These are phyloP conservation scores for Wickerhamomyces bisporus DNA, from an alignment of 805 yeast genomes.

Conservation along the genomic window DNA sequence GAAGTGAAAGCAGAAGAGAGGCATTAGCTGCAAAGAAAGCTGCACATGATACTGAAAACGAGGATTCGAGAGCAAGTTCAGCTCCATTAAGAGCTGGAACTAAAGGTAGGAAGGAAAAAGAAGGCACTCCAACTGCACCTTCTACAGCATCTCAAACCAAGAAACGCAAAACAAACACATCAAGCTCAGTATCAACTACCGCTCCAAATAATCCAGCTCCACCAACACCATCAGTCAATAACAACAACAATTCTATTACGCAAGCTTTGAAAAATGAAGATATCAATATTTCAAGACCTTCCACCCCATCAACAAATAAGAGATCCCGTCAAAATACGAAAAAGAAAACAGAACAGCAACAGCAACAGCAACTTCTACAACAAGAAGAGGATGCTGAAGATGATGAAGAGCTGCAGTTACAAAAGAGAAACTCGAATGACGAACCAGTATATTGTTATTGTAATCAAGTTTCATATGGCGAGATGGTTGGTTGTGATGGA, in stretches of 20 bases:
- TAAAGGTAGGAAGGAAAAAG: constrained; percentile 20
- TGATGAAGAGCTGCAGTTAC: constrained; percentile 8
- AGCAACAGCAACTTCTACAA: constrained; percentile 11
- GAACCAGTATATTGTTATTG: constrained; percentile 96
- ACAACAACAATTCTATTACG: neutral
- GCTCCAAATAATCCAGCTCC: constrained; percentile 1
- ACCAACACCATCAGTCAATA: neutral
- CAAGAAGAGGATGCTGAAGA: constrained; percentile 5
- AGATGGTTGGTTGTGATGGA: constrained; percentile 99
- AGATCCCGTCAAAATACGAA: constrained; percentile 14
- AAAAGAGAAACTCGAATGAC: constrained; percentile 23
- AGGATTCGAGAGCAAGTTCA: constrained; percentile 12
- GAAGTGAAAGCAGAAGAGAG: constrained; percentile 85
- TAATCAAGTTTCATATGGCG: constrained; percentile 95
- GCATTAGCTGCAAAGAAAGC: constrained; percentile 88
- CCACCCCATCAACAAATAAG: constrained; percentile 14
- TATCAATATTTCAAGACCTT: constrained; percentile 16
- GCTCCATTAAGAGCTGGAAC: constrained; percentile 6
- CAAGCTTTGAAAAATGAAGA: constrained; percentile 2
- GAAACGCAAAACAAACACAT: constrained; percentile 4
- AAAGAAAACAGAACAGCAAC: constrained; percentile 4
- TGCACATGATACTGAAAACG: constrained; percentile 27
- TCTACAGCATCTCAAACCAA: constrained; percentile 19
- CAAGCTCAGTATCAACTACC: too few relatives aligned
- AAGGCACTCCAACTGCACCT: constrained; percentile 18